phyloP scores from a whole-genome alignment of 768 basidiomycete species.

The Mycena rebaudengoi region DNA sequence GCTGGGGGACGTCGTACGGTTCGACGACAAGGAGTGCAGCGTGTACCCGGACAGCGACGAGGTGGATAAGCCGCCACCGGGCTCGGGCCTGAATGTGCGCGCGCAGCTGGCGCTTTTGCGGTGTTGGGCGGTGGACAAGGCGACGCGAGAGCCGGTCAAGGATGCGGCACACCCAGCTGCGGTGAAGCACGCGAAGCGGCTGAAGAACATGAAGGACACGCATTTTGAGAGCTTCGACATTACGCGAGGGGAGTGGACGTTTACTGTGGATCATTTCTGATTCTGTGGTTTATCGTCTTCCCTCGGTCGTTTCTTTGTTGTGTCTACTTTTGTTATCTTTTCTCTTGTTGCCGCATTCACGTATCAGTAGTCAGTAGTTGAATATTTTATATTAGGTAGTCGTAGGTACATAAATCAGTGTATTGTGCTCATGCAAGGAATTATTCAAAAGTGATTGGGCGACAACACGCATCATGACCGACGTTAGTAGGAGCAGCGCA shows the following conservation, averaged over 20 bases:
- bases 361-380: conserved; percentile 21
- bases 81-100: conserved; percentile 89
- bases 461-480: too few relatives aligned
- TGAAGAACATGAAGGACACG: conserved; percentile 88
- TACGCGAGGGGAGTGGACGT: conserved; percentile 89
- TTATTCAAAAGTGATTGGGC: too few relatives aligned
- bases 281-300: background rate
- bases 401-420: conserved; percentile 14
- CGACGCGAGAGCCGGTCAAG: conserved; percentile 88
- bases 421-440: conserved; percentile 15
- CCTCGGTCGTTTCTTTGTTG: background rate
- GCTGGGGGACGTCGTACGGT: conserved; percentile 86
- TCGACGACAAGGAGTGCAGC: conserved; percentile 91
- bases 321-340: background rate
- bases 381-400: conserved; percentile 24
- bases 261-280: conserved; percentile 92
- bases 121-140: conserved; percentile 93
- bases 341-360: conserved; percentile 15
- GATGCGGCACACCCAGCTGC: conserved; percentile 76
- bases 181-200: conserved; percentile 77
- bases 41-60: conserved; percentile 93
- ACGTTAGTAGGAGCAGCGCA: too few relatives aligned
- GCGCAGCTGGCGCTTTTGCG: conserved; percentile 79
- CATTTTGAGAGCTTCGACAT: conserved; percentile 84
- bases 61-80: conserved; percentile 83